phyloP scores from a whole-genome alignment of 495 filamentous ascomycete species.

The Hypoxylon subgilvum region DNA sequence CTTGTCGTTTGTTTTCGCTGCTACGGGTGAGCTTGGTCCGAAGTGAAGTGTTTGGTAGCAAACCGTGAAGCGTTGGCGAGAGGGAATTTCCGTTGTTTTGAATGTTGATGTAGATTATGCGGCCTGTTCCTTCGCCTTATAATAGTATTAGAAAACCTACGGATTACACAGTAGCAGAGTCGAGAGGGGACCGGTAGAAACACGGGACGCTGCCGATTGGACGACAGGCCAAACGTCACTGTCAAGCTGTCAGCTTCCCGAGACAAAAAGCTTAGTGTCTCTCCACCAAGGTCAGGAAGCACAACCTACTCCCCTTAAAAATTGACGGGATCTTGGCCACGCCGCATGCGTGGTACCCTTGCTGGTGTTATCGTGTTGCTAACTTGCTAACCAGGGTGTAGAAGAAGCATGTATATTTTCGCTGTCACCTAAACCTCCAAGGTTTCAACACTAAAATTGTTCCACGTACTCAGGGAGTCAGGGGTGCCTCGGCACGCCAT shows the following conservation, averaged over 20 bases:
- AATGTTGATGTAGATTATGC: slow-evolving; percentile 26
- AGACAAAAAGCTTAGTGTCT: slow-evolving; percentile 38
- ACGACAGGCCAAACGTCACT: slow-evolving; percentile 25
- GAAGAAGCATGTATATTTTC: background rate
- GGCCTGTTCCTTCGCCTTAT: slow-evolving; percentile 17
- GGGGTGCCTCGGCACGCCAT: slow-evolving; percentile 19
- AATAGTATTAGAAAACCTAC: slow-evolving; percentile 3
- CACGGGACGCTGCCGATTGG: slow-evolving; percentile 34
- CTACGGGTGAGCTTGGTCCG: slow-evolving; percentile 17
- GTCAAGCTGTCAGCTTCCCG: slow-evolving; percentile 31
- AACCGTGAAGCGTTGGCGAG: slow-evolving; percentile 11
- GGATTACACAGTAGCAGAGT: no score
- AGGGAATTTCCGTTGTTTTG: slow-evolving; percentile 12
- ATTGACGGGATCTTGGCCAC: slow-evolving; percentile 14
- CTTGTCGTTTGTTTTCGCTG: slow-evolving; percentile 10
- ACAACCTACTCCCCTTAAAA: slow-evolving; percentile 20
- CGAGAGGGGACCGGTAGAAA: slow-evolving; percentile 17
- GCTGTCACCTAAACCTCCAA: slow-evolving; percentile 18
- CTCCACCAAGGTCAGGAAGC: slow-evolving; percentile 25
- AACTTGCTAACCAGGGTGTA: slow-evolving; percentile 8
- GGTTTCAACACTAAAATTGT: slow-evolving; percentile 23
- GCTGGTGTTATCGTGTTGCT: slow-evolving; percentile 19
- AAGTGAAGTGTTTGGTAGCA: slow-evolving; percentile 1
- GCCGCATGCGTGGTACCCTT: slow-evolving; percentile 25
- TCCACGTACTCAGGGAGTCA: slow-evolving; percentile 13